Evolutionary conservation across 805 yeast genomes (phyloP).

Genomic region (Kluyveromyces nonfermentans): DNA sequence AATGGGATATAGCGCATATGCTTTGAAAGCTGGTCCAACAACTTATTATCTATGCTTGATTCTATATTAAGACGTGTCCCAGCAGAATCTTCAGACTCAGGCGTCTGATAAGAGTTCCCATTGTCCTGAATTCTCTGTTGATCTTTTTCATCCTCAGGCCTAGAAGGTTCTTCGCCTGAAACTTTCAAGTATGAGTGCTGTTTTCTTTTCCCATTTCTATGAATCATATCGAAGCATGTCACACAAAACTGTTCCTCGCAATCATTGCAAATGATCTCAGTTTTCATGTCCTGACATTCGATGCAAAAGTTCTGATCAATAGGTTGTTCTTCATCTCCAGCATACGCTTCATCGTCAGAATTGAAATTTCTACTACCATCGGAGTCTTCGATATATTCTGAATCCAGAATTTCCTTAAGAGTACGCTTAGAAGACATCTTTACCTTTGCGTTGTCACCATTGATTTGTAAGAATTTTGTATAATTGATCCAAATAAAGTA

Average conservation of each 20-base stretch:
- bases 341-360: conserved; percentile 13
- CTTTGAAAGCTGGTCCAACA: conserved; percentile 33
- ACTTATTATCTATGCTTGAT: conserved; percentile 17
- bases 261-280: conserved; percentile 48
- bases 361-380: conserved; percentile 20
- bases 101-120: conserved; percentile 12
- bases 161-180: conserved; percentile 5
- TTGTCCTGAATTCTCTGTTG: conserved; percentile 11
- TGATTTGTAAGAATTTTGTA: not conserved
- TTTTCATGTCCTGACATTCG: conserved; percentile 68
- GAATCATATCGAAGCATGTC: conserved; percentile 60
- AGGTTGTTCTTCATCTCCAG: conserved; percentile 18
- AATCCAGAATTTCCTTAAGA: conserved; percentile 32
- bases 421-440: conserved; percentile 20
- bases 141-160: conserved; percentile 11
- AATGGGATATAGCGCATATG: conserved; percentile 54
- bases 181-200: conserved; percentile 32
- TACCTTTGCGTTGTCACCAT: not conserved
- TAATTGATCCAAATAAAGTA: not conserved
- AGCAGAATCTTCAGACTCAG: conserved; percentile 15
- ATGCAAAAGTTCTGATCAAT: conserved; percentile 41
- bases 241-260: conserved; percentile 64
- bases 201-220: conserved; percentile 57
- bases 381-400: conserved; percentile 28
- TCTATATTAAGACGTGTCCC: conserved; percentile 7